A percentile compares a stretch with the other conserved stretches of the same genome.
These are phyloP conservation scores for Xerocomus brunneocitrinus DNA, from an alignment of 768 basidiomycete genomes.

Conservation along the genomic window DNA sequence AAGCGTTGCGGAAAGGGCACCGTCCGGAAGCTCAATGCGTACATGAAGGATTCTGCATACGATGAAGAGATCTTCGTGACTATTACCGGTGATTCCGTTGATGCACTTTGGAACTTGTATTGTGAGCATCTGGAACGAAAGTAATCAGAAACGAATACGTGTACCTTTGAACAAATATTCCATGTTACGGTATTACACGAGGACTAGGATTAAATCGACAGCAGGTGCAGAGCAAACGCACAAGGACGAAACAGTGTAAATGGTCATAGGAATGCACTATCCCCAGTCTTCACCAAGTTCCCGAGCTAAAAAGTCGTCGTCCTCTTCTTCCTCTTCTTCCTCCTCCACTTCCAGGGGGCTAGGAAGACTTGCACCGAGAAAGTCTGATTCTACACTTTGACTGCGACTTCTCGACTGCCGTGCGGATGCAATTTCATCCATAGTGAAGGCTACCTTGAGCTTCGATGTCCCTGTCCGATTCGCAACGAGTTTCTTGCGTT, in stretches of 20 bases:
- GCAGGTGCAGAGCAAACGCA: slow-evolving; percentile 7
- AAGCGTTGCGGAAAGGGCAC: slow-evolving; percentile 47
- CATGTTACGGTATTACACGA: slow-evolving; percentile 17
- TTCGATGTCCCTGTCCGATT: slow-evolving; percentile 62
- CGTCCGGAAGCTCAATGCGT: slow-evolving; percentile 53
- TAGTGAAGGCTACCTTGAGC: slow-evolving; percentile 62
- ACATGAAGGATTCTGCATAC: slow-evolving; percentile 47
- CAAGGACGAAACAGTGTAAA: neutral
- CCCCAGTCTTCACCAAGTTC: slow-evolving; percentile 77
- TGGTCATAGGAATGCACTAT: slow-evolving; percentile 34
- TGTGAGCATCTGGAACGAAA: slow-evolving; percentile 34
- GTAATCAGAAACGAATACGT: neutral
- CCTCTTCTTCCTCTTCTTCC: slow-evolving; percentile 61
- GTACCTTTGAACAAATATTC: neutral
- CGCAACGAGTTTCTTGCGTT: slow-evolving; percentile 71
- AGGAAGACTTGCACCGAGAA: slow-evolving; percentile 8
- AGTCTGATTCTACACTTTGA: slow-evolving; percentile 13
- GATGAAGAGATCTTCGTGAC: slow-evolving; percentile 48
- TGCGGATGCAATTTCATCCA: slow-evolving; percentile 41
- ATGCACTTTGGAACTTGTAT: slow-evolving; percentile 58
- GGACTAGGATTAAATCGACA: slow-evolving; percentile 21
- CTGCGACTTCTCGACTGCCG: slow-evolving; percentile 21
- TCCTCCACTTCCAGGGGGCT: slow-evolving; percentile 43
- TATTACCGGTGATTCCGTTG: slow-evolving; percentile 48
- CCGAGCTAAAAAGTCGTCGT: slow-evolving; percentile 65